Base-by-base conservation (phyloP, 2,329 filamentous ascomycete genomes). In the Colletotrichum sp. region DNA sequence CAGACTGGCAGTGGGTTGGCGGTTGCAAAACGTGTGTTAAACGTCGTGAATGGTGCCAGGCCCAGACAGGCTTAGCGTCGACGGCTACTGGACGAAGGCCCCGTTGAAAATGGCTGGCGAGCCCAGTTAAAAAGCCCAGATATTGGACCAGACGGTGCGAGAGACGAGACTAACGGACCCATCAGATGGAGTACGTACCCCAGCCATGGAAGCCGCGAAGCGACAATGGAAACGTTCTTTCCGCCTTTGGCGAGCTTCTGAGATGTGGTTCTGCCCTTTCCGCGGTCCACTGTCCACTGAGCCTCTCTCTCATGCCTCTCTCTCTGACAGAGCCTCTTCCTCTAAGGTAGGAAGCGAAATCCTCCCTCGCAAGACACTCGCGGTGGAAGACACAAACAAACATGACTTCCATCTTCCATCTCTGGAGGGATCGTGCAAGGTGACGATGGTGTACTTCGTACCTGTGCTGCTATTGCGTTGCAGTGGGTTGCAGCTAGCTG, bases 171-270 rank as follows among this genome's bases (percentile, higher is more conserved):
- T 47, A n/a, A 51, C 18, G 47, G 27, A 21, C 21, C 29, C 13
- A 33, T 36, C n/a, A 38, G 58, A 13, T 62, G 21, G 33, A 33
- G n/a, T 38, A 58, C 55, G 57, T 66, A 55, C 61, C 29, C 62
- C 34, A 55, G 51, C 36, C 31, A 38, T 72, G 18, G 34, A 71
- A 72, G 72, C 72, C 55, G 66, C 63, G 71, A 74, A 72, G 72
- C 72, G 62, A 72, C 63, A 74, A 74, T 74, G 69, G 72, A 74
- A 74, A 74, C 69, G 72, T 71, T 74, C 72, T 72, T 74, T 71
- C 69, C 69, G 69, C 57, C 72, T 74, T 51, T 73, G 68, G 68
- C 57, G 71, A 73, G 31, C 43, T 69, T 47, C 65, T 69, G 27
- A 69, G 47, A 58, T 66, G 31, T 54, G 55, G 29, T 34, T 65